Base-by-base conservation (phyloP, 495 filamentous ascomycete species). In the Achaetomiella virescens region DNA sequence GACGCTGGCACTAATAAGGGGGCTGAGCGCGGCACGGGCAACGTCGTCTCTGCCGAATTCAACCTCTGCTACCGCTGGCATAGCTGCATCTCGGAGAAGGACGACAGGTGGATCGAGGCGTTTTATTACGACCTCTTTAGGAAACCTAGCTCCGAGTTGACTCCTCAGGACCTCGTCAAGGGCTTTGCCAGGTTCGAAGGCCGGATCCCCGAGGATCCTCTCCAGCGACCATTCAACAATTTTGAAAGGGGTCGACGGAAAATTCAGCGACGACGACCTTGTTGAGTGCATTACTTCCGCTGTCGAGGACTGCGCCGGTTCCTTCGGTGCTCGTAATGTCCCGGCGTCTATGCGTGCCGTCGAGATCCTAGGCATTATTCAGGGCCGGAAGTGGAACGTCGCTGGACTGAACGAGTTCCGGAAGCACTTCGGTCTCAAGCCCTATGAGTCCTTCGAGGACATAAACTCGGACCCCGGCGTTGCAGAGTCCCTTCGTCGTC, bases 341-440 rank as follows among this genome's bases (percentile, higher is more conserved):
- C 91, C 91, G 0, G 70, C 74, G 14, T 76, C 87, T 38, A 79
- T 96, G 75, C 81, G 81, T 47, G 79, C 82, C 12, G 77, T 95
- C 15, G 91, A 96, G 65, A 86, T 92, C 41, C 77, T 96, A 0
- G 90, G 91, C 35, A 95, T 96, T 51, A 79, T 89, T 59, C 89
- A 95, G 60, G 85, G 86, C 3, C 83, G 91, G 10, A 78, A 81
- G 18, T 95, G 91, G 91, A 89, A 90, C 58, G 63, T 91, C 21
- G 86, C 86, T 1, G 85, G 87, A 2, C 72, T 96, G 49, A 96
- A 96, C 67, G 91, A 96, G 68, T 91, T 96, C 73, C 77, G 91
- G 35, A 77, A 83, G 59, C 89, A 88, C 73, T 92, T 95, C 61
- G 84, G 82, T 10, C 72, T 96, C 17, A 79, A 83, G 56, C 81